These are phyloP conservation scores for Zasmidium angulare DNA, from an alignment of 2,329 filamentous ascomycete genomes.

Conservation along the genomic window DNA sequence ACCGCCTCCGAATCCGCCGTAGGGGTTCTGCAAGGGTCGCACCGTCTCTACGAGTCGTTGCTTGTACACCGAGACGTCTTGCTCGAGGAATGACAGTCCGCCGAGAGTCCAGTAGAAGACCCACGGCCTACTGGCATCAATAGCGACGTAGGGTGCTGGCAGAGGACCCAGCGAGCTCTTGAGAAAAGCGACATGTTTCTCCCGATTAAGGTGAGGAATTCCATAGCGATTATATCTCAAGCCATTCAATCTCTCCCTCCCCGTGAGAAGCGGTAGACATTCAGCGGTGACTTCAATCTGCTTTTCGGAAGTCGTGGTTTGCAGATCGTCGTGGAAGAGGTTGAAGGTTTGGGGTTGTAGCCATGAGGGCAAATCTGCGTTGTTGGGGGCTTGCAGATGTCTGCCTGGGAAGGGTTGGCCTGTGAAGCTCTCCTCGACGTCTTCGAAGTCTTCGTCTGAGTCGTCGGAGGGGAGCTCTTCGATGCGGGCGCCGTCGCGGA, in stretches of 20 bases:
- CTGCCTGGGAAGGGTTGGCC: constrained; percentile 33
- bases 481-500: constrained; percentile 29
- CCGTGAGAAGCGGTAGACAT: constrained; percentile 30
- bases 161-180: constrained; percentile 57
- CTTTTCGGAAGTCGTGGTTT: constrained; percentile 25
- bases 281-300: constrained; percentile 23
- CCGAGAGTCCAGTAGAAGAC: constrained; percentile 89
- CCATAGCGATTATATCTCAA: constrained; percentile 64
- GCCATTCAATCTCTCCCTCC: constrained; percentile 43
- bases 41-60: constrained; percentile 68
- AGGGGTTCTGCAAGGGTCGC: constrained; percentile 74
- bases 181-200: constrained; percentile 62
- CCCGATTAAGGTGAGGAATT: constrained; percentile 70
- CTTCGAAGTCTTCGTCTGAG: constrained; percentile 27
- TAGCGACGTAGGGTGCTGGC: constrained; percentile 67
- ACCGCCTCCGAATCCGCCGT: constrained; percentile 90
- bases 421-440: constrained; percentile 18
- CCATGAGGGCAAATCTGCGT: constrained; percentile 26
- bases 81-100: constrained; percentile 71
- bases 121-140: constrained; percentile 91
- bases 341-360: constrained; percentile 24
- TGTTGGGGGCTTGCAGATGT: constrained; percentile 9
- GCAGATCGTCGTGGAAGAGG: constrained; percentile 28
- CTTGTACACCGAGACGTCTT: constrained; percentile 67
- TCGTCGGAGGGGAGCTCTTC: constrained; percentile 33